Evolutionary conservation across 306 rosid genomes (phyloP), one percentile per base, ranked within the genome.

Genomic region (Pterocarpus macrocarpus): DNA sequence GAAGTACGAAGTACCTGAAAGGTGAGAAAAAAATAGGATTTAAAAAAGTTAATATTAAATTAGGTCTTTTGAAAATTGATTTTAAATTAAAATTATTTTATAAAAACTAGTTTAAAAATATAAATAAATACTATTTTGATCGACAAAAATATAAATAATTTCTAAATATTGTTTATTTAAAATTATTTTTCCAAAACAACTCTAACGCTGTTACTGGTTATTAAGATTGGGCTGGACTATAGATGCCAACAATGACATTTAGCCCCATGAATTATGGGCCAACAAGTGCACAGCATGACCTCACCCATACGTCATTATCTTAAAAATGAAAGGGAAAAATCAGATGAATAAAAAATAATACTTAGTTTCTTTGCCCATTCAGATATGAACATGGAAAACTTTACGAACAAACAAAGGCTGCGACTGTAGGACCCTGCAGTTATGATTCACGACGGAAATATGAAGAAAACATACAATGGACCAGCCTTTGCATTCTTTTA

Each of bases 251-350:
- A 45, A 50, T 16, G 50, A 69, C 5, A 58, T 41, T 22, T 14
- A 52, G 58, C 71, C 41, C 9, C 30, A 30, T 65, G 44, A 79
- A 13, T 44, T 79, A 22, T 17, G 56, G 59, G 47, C 44, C 55
- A 77, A 77, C 64, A 22, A 65, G 49, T 45, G 88, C 87, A 84
- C 45, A 87, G 85, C 86, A 75, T 91, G 95, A 91, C 84, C 82
- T 87, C 86, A 89, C 56, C 12, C 67, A 82, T 85, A 74, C 92
- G 75, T 89, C 92, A 87, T 81, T 15, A 47, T 80, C n/a, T n/a
- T 15, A 2, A 0, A 34, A 34, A 57, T 30, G 6, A 59, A 17
- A 22, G 28, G 28, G 28, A 22, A 22, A 22, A 22, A 22, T 22
- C 1, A 22, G 1, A 22, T 22, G 28, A 61, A 3, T 28, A 72